Conservation (phyloP, 495 filamentous ascomycete genomes). For the Aspergillus leporis region DNA sequence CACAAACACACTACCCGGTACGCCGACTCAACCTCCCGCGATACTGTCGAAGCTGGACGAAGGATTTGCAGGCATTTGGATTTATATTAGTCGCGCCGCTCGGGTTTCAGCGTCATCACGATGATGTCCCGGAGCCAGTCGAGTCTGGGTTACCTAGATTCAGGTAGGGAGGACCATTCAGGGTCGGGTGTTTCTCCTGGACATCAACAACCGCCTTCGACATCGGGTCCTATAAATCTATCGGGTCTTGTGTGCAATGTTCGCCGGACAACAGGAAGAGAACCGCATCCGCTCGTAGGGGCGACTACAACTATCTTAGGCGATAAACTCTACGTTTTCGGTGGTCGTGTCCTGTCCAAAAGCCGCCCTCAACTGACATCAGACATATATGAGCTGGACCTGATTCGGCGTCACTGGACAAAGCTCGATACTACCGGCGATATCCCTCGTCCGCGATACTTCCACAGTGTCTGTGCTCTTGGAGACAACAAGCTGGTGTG, state of each 20-base stretch:
- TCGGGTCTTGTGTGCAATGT: conserved; percentile 94
- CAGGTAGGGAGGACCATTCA: conserved; percentile 34
- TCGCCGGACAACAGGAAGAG: conserved; percentile 83
- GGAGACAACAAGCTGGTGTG: conserved; percentile 96
- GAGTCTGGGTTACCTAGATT: conserved; percentile 41
- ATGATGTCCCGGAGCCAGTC: conserved; percentile 52
- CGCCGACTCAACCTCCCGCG: neutral
- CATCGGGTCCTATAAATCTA: conserved; percentile 60
- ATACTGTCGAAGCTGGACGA: neutral
- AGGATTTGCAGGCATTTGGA: conserved; percentile 10
- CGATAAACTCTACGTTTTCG: conserved; percentile 95
- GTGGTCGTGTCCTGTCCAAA: conserved; percentile 82
- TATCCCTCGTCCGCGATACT: conserved; percentile 87
- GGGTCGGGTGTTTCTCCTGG: conserved; percentile 34
- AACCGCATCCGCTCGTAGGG: conserved; percentile 88
- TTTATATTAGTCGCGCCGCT: conserved; percentile 2
- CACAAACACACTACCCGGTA: neutral
- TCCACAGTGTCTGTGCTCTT: conserved; percentile 90
- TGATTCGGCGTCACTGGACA: conserved; percentile 88
- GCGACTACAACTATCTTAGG: conserved; percentile 93
- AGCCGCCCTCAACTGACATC: conserved; percentile 80
- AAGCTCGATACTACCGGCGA: conserved; percentile 84
- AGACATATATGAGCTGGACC: conserved; percentile 89
- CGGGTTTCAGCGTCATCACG: conserved; percentile 17
- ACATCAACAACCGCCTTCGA: conserved; percentile 30